Conservation (phyloP, 2,329 filamentous ascomycete species). For the Cordyceps tenuipes region DNA sequence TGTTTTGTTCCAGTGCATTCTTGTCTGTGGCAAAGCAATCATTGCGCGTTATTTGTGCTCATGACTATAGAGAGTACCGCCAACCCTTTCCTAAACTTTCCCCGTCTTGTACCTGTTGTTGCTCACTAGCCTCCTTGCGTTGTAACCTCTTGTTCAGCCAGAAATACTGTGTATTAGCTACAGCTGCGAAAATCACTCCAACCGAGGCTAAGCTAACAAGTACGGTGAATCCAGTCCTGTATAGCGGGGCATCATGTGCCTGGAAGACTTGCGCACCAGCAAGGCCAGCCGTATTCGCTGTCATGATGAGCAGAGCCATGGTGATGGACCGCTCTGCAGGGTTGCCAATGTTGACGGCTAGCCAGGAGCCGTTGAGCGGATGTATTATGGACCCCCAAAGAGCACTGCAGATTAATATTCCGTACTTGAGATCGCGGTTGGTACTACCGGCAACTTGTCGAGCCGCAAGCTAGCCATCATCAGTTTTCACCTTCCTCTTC, state of each 20-base stretch:
- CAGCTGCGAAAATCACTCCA: conserved; percentile 15
- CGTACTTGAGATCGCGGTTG: background rate
- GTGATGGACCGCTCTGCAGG: conserved; percentile 24
- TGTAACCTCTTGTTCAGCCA: conserved; percentile 28
- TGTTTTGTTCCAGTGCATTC: too few relatives aligned
- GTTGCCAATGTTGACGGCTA: conserved; percentile 21
- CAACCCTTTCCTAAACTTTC: background rate
- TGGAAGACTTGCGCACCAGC: conserved; percentile 25
- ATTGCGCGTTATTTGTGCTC: too few relatives aligned
- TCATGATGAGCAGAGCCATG: conserved; percentile 27
- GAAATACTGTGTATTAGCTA: conserved; percentile 23
- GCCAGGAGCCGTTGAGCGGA: conserved; percentile 21
- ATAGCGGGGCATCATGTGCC: conserved; percentile 22
- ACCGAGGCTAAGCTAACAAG: conserved; percentile 19
- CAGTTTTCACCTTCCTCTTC: background rate
- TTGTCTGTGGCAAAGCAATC: too few relatives aligned
- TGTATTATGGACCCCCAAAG: background rate
- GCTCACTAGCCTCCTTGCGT: background rate
- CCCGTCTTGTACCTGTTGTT: background rate
- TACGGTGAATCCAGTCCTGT: conserved; percentile 21
- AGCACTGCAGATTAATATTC: background rate
- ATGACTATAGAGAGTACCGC: background rate
- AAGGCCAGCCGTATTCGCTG: conserved; percentile 23
- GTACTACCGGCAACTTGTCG: background rate
- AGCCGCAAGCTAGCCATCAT: background rate